Evolutionary conservation across 140 eudicot genomes (phyloP).

Genomic region (Cichorium intybus): DNA sequence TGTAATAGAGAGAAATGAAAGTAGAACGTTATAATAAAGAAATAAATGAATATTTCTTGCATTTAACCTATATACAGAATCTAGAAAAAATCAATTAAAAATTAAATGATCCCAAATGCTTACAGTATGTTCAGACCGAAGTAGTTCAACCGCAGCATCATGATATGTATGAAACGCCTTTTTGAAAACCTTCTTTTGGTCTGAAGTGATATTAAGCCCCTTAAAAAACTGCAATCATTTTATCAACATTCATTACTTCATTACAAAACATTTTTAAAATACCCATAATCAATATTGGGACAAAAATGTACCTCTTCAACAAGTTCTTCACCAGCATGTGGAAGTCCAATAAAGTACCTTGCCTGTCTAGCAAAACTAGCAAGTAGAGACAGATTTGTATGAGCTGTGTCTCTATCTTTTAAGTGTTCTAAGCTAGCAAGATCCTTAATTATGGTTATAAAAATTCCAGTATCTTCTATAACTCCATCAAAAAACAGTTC

Average conservation of each 20-base stretch:
- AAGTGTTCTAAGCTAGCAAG: constrained; percentile 84
- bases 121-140: constrained; percentile 88
- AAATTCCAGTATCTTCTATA: constrained; percentile 71
- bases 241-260: neutral
- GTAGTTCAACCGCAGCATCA: constrained; percentile 73
- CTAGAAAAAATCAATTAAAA: neutral
- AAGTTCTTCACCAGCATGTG: constrained; percentile 73
- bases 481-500: constrained; percentile 97
- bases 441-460: constrained; percentile 79
- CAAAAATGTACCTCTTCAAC: constrained; percentile 69
- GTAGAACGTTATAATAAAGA: too few species aligned
- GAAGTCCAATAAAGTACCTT: constrained; percentile 87
- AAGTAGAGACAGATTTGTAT: constrained; percentile 92
- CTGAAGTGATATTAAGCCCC: constrained; percentile 77
- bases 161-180: constrained; percentile 77
- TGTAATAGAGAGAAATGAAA: too few species aligned
- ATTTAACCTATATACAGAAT: neutral
- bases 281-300: neutral
- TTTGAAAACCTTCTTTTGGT: constrained; percentile 76
- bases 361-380: constrained; percentile 97
- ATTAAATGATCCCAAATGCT: constrained; percentile 24
- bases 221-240: constrained; percentile 75
- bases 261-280: neutral
- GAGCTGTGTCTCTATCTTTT: constrained; percentile 94
- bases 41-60: too few species aligned